Percentiles rank a stretch among this genome's conserved stretches.
Conservation (phyloP, 768 basidiomycete genomes). For the Imleria badia region DNA sequence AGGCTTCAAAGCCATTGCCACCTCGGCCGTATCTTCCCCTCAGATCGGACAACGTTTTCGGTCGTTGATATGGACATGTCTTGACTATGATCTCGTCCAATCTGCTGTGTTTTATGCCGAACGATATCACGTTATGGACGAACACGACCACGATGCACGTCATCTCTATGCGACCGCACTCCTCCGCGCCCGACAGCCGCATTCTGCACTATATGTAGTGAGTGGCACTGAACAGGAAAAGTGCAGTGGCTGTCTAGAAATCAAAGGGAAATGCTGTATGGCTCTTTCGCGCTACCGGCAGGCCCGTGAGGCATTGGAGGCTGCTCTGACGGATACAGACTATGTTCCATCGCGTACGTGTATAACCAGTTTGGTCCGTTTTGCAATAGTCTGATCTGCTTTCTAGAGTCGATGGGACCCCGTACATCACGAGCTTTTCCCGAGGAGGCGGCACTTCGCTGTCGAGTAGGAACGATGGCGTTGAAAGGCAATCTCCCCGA, state of each 20-base stretch:
- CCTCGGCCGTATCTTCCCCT: constrained; percentile 46
- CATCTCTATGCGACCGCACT: constrained; percentile 83
- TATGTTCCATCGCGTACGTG: constrained; percentile 60
- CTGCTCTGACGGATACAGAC: constrained; percentile 50
- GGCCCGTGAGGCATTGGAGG: constrained; percentile 70
- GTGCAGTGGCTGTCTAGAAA: constrained; percentile 75
- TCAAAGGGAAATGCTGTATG: constrained; percentile 76
- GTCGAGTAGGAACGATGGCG: constrained; percentile 75
- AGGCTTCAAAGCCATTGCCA: constrained; percentile 31
- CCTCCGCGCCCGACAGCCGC: constrained; percentile 65
- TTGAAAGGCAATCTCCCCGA: constrained; percentile 76
- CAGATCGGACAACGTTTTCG: constrained; percentile 69
- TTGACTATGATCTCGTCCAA: constrained; percentile 75
- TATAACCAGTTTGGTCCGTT: not conserved
- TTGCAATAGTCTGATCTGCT: constrained; percentile 13
- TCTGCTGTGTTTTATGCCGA: constrained; percentile 91
- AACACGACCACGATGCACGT: constrained; percentile 72
- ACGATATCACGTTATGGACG: constrained; percentile 72
- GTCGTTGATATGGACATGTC: constrained; percentile 77
- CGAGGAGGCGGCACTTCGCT: constrained; percentile 70
- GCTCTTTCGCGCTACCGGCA: constrained; percentile 72
- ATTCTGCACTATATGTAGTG: constrained; percentile 73
- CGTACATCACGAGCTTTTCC: constrained; percentile 61
- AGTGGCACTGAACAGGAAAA: constrained; percentile 57
- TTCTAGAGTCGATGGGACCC: constrained; percentile 53